Evolutionary conservation across 2,329 filamentous ascomycete genomes (phyloP), one percentile per base, ranked within the genome.

Genomic region (Penicillium digitatum): DNA sequence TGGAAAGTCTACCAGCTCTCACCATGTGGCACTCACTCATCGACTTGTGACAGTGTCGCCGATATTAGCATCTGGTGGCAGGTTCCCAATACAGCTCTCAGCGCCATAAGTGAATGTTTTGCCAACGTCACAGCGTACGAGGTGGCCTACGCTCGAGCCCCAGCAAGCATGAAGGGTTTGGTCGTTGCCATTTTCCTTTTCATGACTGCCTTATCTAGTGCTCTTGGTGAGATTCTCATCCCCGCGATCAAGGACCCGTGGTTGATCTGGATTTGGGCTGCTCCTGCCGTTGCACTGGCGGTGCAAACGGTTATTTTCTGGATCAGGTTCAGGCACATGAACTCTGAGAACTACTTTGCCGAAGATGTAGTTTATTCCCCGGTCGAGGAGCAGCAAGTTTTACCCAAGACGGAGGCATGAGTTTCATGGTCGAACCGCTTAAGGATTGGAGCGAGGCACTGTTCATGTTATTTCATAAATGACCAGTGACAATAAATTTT

Each of bases 231-330:
- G 50, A 74, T 76, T 29, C 56, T 77, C n/a, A 66, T 75, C 9
- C 74, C 77, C 0, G 76, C 69, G 1, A 77, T 79, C 39, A 65
- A 62, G 42, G 79, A 82, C 51, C 79, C 79, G 2, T 74, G 76
- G 55, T 68, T 81, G 11, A 71, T 77, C 27, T 80, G 77, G 76
- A 62, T 78, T 12, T 80, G 78, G 71, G 77, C 69, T 5, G 80
- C 76, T 22, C 78, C 78, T 4, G 76, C 76, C 2, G 78, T 82
- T 40, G 79, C 76, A 5, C 72, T 81, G 2, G 73, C 71, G 27
- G 66, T 76, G 4, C 75, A 81, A 63, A 79, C 77, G 0, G 62
- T 78, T 27, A 62, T 81, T 50, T 82, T 82, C 64, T 79, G 72
- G 67, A 76, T 72, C 66, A 66, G 73, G 22, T 80, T 81, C 60